Evolutionary conservation across 2,329 filamentous ascomycete species (phyloP).

Genomic region (Botrytis aclada): DNA sequence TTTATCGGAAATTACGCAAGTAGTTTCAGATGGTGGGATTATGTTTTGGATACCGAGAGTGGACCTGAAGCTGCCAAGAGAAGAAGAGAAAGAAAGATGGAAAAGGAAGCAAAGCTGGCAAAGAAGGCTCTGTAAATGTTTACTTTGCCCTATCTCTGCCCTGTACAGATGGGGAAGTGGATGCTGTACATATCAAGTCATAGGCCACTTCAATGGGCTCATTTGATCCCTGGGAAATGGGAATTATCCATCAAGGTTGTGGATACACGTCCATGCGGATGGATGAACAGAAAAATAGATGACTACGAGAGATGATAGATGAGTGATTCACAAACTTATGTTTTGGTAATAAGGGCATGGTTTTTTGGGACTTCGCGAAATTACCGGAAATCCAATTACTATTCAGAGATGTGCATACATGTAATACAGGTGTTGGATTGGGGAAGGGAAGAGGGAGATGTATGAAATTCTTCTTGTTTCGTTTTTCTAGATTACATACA

Average conservation of each 20-base stretch:
- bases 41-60: conserved; percentile 86
- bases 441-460: neutral
- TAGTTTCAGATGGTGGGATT: conserved; percentile 99
- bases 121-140: conserved; percentile 46
- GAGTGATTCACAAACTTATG: conserved; percentile 1
- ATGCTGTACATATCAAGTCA: conserved; percentile 1
- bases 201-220: neutral
- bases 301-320: conserved; percentile 8
- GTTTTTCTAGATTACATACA: neutral
- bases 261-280: neutral
- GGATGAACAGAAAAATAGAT: neutral
- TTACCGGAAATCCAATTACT: neutral
- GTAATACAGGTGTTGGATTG: neutral
- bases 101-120: conserved; percentile 60
- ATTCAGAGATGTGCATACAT: neutral
- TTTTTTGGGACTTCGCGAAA: neutral
- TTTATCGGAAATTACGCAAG: conserved; percentile 98
- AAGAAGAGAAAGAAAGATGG: conserved; percentile 72
- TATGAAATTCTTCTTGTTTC: neutral
- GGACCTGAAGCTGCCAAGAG: conserved; percentile 81
- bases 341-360: conserved; percentile 1
- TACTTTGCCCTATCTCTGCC: neutral
- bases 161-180: neutral
- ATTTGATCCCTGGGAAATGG: neutral
- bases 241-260: neutral